A percentile compares a stretch with the other conserved stretches of the same genome.
phyloP scores from a whole-genome alignment of 768 basidiomycete species.

The Termitomyces titanicus region DNA sequence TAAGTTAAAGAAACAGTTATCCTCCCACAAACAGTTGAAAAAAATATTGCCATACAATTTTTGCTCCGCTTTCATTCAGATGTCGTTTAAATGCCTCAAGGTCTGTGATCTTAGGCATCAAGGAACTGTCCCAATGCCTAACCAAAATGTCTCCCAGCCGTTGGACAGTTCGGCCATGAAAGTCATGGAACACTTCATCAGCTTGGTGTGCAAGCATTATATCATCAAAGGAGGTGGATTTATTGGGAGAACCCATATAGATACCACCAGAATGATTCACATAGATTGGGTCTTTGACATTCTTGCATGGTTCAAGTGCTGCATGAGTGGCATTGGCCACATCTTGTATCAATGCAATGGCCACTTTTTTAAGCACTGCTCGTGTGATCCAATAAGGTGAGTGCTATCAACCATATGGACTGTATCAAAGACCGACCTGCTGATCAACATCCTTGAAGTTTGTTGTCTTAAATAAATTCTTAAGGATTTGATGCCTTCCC shows the following conservation, averaged over 20 bases:
- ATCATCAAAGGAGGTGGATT: neutral
- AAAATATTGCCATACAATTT: neutral
- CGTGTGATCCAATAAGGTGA: no score
- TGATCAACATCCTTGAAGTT: conserved; percentile 30
- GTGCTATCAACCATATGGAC: no score
- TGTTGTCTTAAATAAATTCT: conserved; percentile 23
- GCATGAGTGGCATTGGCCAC: neutral
- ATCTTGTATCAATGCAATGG: conserved; percentile 6
- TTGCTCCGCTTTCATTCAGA: neutral
- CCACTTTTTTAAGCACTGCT: neutral
- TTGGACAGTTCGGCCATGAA: neutral
- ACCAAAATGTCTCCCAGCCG: neutral
- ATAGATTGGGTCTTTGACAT: neutral
- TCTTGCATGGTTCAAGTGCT: neutral
- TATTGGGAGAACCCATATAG: neutral
- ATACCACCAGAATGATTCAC: neutral
- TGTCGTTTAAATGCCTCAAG: neutral
- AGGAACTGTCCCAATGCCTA: no score
- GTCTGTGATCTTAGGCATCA: neutral
- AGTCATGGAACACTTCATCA: neutral
- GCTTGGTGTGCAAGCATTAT: neutral
- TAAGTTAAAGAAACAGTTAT: neutral
- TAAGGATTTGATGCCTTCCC: conserved; percentile 23
- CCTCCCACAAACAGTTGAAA: neutral
- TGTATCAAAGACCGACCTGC: conserved; percentile 29